phyloP scores from a whole-genome alignment of 345 rosid genomes.

The Leavenworthia alabamica region DNA sequence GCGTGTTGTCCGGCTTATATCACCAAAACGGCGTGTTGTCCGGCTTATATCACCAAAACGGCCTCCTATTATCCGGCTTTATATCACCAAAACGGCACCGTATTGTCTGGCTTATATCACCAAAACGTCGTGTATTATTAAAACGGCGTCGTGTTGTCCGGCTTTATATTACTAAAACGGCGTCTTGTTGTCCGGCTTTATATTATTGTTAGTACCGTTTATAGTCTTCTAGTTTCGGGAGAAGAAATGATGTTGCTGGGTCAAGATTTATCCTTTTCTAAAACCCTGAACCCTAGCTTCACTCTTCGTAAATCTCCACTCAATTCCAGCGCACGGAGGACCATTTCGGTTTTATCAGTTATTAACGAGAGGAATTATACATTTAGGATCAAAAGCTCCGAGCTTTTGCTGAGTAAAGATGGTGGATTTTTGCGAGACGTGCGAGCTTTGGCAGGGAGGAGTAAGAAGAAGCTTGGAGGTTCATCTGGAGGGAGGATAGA shows the following conservation, averaged over 20 bases:
- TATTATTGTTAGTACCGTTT: too few species aligned
- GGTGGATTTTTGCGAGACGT: slow-evolving; percentile 35
- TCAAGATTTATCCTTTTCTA: slow-evolving; percentile 50
- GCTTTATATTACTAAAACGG: too few species aligned
- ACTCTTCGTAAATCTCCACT: slow-evolving; percentile 25
- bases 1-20: too few species aligned
- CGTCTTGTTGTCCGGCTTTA: too few species aligned
- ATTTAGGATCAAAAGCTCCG: slow-evolving; percentile 11
- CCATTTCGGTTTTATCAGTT: slow-evolving; percentile 11
- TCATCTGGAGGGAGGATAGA: slow-evolving; percentile 52
- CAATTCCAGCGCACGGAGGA: slow-evolving; percentile 9
- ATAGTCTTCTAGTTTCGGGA: too few species aligned
- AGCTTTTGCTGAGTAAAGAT: slow-evolving; percentile 26
- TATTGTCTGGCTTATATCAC: too few species aligned
- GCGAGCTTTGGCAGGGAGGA: slow-evolving; percentile 69
- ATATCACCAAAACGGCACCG: too few species aligned
- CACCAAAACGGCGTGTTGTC: too few species aligned
- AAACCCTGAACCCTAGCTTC: slow-evolving; percentile 61
- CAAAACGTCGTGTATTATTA: too few species aligned
- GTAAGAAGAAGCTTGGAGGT: slow-evolving; percentile 74
- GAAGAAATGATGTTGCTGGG: slow-evolving; percentile 40
- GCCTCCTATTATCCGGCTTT: too few species aligned
- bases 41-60: too few species aligned
- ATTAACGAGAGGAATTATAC: not conserved
- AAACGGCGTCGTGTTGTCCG: too few species aligned